Evolutionary conservation across 2,329 filamentous ascomycete species (phyloP).

Genomic region (Acephala macrosclerotiorum): DNA sequence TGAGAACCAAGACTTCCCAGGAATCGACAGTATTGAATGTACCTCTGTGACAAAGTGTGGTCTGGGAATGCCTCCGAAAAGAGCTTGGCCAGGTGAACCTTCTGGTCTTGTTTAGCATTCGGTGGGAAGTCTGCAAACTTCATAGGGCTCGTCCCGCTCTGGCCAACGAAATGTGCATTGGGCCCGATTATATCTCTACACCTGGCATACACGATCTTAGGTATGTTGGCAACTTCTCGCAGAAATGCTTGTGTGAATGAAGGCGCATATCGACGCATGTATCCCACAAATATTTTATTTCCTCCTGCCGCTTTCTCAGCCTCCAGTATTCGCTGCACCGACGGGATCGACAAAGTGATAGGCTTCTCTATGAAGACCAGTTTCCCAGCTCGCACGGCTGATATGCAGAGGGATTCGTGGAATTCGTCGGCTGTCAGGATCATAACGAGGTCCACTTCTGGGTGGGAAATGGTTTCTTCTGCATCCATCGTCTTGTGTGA

Average conservation of each 20-base stretch:
- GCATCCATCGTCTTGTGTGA: slow-evolving; percentile 38
- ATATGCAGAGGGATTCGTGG: slow-evolving; percentile 59
- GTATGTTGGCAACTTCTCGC: slow-evolving; percentile 58
- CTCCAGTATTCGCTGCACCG: slow-evolving; percentile 54
- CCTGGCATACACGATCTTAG: slow-evolving; percentile 62
- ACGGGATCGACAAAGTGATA: slow-evolving; percentile 55
- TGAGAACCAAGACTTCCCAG: slow-evolving; percentile 59
- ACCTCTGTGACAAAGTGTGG: slow-evolving; percentile 41
- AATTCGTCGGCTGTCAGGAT: slow-evolving; percentile 60
- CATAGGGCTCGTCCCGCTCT: slow-evolving; percentile 56
- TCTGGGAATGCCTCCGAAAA: slow-evolving; percentile 46
- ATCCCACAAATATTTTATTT: slow-evolving; percentile 61
- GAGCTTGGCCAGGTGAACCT: slow-evolving; percentile 24
- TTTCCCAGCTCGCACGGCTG: slow-evolving; percentile 61
- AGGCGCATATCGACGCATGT: slow-evolving; percentile 66
- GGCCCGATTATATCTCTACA: slow-evolving; percentile 61
- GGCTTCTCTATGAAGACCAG: slow-evolving; percentile 67
- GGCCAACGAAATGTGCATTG: slow-evolving; percentile 55
- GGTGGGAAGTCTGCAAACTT: slow-evolving; percentile 51
- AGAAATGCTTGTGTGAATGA: slow-evolving; percentile 60
- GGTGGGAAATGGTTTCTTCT: slow-evolving; percentile 16
- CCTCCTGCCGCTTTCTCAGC: slow-evolving; percentile 54
- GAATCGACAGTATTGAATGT: slow-evolving; percentile 48
- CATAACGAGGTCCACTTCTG: slow-evolving; percentile 48
- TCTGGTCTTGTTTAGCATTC: slow-evolving; percentile 39